A percentile compares a stretch with the other conserved stretches of the same genome.
Conservation (phyloP, 352 stramenopile genomes). For the Phytophthora capsici region DNA sequence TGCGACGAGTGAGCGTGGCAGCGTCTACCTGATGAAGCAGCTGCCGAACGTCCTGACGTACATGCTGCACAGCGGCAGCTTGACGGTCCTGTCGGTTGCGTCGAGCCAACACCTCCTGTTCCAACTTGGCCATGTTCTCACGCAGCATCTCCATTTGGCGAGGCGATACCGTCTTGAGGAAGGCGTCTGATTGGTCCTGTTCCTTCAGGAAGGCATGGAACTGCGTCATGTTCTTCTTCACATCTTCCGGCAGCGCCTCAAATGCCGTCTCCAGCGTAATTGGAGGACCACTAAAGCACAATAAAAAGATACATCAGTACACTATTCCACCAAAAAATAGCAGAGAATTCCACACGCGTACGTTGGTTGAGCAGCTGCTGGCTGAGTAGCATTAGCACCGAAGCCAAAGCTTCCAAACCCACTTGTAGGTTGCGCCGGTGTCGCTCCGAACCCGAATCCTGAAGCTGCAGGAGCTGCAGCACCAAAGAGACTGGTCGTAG, state of each 20-base stretch:
- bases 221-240: constrained; percentile 80
- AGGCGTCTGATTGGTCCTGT: constrained; percentile 73
- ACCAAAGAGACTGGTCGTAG: constrained; percentile 32
- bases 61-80: constrained; percentile 60
- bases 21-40: constrained; percentile 77
- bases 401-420: constrained; percentile 33
- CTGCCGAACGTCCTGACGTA: constrained; percentile 79
- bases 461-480: constrained; percentile 5
- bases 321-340: neutral
- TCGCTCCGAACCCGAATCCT: constrained; percentile 27
- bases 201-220: constrained; percentile 81
- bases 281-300: constrained; percentile 32
- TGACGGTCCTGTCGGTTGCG: constrained; percentile 71
- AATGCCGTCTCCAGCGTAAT: constrained; percentile 83
- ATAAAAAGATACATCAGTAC: neutral
- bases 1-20: constrained; percentile 68
- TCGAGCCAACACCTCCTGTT: constrained; percentile 67
- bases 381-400: constrained; percentile 11
- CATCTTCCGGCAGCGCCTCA: constrained; percentile 66
- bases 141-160: constrained; percentile 60
- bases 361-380: constrained; percentile 14
- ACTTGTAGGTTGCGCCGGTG: constrained; percentile 1
- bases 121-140: constrained; percentile 61
- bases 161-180: constrained; percentile 75
- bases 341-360: constrained; percentile 13